Base-by-base conservation (phyloP, 371 early-diverging fungal species). In the Gilbertella persicaria region DNA sequence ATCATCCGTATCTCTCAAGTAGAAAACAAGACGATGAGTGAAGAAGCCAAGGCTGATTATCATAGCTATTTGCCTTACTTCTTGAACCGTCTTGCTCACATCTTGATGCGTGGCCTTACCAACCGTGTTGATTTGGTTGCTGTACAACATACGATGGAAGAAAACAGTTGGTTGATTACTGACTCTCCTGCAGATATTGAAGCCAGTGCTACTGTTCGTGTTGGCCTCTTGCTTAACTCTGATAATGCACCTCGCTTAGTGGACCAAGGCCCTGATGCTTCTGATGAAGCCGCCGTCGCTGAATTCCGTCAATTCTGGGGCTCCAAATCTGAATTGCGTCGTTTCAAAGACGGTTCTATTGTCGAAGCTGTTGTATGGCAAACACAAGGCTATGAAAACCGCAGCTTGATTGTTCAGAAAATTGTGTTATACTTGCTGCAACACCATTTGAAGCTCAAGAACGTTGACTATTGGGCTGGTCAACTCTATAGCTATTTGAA, bases 261-360 rank as follows among this genome's bases (percentile, higher is more conserved):
- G 2, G 93, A 93, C 53, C 73, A 83, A 53, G 96, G 96, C 0
- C 96, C 96, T 14, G 67, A 80, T 19, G 78, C 90, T 4, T 80
- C 84, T 36, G 72, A 87, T 21, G 69, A 66, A 17, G 81, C 73
- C 21, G 84, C 79, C 2, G 78, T 83, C n/a, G 73, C 71, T n/a
- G 81, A 67, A 12, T 96, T 94, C 78, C 77, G 86, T 14, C 55
- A 74, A 20, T 77, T 96, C 28, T 96, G 96, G 96, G 96, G 96
- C 10, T 67, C 73, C 38, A 87, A 87, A 55, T 80, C 92, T 2
- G 93, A 93, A 53, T 60, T 92, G 16, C 83, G 96, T 50, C 87
- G 94, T 13, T 96, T 94, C 79, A 85, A 91, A 57, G 93, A 96
- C 60, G 94, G 94, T 26, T 83, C 84, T 40, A 91, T 94, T 64